Conservation (phyloP, 257 asterid species). For the Mitragyna speciosa region DNA sequence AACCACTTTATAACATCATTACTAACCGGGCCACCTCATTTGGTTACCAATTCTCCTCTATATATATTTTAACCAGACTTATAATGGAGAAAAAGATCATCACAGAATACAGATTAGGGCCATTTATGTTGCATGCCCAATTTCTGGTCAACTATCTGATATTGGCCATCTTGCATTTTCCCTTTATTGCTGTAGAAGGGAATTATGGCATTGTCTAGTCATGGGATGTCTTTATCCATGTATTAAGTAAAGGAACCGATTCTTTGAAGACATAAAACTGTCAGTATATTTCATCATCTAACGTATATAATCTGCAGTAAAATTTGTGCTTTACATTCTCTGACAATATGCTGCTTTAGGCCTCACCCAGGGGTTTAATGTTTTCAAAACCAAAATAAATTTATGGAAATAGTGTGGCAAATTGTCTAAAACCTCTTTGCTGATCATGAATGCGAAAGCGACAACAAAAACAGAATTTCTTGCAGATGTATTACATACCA, state of each 20-base stretch:
- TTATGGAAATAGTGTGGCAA: neutral
- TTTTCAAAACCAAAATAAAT: neutral
- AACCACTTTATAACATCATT: conserved; percentile 8
- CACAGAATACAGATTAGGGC: neutral
- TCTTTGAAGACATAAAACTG: neutral
- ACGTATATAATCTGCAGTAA: neutral
- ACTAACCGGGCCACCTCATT: neutral
- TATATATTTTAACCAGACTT: neutral
- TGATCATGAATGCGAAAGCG: neutral
- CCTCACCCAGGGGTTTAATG: neutral
- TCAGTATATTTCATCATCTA: neutral
- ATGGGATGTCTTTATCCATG: neutral
- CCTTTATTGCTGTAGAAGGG: neutral
- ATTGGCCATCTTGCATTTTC: neutral
- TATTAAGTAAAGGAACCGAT: no score
- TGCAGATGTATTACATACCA: neutral
- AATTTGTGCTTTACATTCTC: neutral
- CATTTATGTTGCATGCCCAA: neutral
- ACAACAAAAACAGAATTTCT: neutral
- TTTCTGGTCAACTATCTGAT: neutral
- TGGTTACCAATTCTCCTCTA: neutral
- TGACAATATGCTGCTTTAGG: neutral
- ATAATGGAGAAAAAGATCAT: neutral
- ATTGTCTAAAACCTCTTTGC: neutral
- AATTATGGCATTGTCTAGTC: neutral